Percentiles rank a stretch among this genome's conserved stretches.
Conservation (phyloP, 2,329 filamentous ascomycete genomes). For the Exophiala sideris region DNA sequence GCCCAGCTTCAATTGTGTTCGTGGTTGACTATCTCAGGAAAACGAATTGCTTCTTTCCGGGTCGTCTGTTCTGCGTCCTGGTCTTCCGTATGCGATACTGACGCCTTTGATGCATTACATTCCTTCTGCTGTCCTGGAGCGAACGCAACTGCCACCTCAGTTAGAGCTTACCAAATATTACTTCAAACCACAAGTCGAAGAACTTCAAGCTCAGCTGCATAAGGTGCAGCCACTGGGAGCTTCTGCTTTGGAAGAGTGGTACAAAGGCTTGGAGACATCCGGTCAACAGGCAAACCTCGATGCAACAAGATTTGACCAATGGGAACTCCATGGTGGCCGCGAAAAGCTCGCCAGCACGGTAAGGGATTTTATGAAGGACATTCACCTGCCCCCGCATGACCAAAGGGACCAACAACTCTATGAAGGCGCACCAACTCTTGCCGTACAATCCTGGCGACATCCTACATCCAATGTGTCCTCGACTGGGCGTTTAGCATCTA, state of each 20-base stretch:
- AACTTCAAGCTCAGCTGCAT: slow-evolving; percentile 60
- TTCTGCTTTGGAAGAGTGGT: slow-evolving; percentile 71
- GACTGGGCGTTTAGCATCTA: too few species aligned
- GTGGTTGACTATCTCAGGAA: slow-evolving; percentile 53
- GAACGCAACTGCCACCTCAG: slow-evolving; percentile 44
- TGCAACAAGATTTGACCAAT: slow-evolving; percentile 70
- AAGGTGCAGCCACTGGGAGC: slow-evolving; percentile 64
- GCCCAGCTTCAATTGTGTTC: slow-evolving; percentile 23
- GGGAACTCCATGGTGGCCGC: slow-evolving; percentile 51
- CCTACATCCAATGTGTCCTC: too few species aligned
- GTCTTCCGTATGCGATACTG: slow-evolving; percentile 66
- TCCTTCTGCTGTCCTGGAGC: slow-evolving; percentile 54
- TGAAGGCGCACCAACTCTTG: too few species aligned
- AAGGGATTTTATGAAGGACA: background rate
- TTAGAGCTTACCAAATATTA: slow-evolving; percentile 64
- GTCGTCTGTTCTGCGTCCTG: slow-evolving; percentile 61
- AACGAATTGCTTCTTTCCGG: slow-evolving; percentile 64
- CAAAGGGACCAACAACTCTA: background rate
- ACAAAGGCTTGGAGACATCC: slow-evolving; percentile 66
- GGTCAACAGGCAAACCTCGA: slow-evolving; percentile 61
- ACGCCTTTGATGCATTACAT: slow-evolving; percentile 61
- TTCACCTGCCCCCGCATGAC: background rate
- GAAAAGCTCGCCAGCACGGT: background rate
- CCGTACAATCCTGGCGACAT: too few species aligned
- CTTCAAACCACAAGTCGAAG: slow-evolving; percentile 59